Evolutionary conservation across 2,329 filamentous ascomycete species (phyloP).

Genomic region (Alternaria angustiovoidea): DNA sequence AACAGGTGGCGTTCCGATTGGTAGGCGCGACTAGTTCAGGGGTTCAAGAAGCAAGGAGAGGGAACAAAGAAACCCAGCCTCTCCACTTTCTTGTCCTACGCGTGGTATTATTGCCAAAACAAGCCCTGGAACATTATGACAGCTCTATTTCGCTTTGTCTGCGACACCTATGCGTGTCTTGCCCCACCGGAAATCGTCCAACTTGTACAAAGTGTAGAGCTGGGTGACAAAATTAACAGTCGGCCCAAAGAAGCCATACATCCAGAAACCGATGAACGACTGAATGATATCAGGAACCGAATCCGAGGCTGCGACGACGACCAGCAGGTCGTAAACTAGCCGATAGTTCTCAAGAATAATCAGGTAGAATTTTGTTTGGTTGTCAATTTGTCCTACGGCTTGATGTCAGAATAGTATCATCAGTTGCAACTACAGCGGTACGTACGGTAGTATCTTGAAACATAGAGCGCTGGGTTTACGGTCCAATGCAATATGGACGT

Average conservation of each 20-base stretch:
- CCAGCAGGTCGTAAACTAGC: not conserved
- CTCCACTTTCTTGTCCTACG: not conserved
- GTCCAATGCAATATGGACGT: conserved; percentile 5
- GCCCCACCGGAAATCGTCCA: conserved; percentile 15
- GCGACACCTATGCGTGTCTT: conserved; percentile 10
- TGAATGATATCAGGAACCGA: conserved; percentile 1
- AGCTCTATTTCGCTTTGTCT: not conserved
- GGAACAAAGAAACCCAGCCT: not conserved
- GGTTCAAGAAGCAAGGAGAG: not conserved
- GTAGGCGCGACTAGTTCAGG: not conserved
- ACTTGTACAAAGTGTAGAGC: conserved; percentile 6
- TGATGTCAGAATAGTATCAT: not conserved
- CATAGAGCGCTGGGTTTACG: conserved; percentile 3
- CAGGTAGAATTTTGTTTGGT: not conserved
- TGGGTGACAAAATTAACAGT: conserved; percentile 3
- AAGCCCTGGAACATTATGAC: not conserved
- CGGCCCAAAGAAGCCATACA: not conserved
- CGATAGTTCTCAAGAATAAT: conserved; percentile 1
- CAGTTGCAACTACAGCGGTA: not conserved
- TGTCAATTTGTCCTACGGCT: not conserved
- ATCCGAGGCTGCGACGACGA: not conserved
- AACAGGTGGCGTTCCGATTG: not conserved
- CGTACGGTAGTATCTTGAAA: conserved; percentile 8
- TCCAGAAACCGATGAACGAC: not conserved
- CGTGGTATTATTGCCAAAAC: not conserved